Conservation (phyloP, 805 yeast genomes). For the Candida corydali region DNA sequence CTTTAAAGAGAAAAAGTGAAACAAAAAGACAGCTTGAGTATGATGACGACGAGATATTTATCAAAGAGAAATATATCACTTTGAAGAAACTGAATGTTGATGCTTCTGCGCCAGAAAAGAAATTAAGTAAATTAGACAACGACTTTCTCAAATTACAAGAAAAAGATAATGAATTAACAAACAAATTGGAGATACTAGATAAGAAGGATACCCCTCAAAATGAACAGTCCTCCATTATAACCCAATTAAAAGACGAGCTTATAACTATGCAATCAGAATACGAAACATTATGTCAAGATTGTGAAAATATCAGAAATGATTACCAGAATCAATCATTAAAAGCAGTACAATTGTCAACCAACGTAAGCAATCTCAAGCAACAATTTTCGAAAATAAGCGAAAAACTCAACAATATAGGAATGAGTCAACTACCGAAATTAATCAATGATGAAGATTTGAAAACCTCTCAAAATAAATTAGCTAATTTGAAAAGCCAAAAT, state of each 20-base stretch:
- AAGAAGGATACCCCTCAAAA: slow-evolving; percentile 6
- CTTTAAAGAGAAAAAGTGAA: slow-evolving; percentile 21
- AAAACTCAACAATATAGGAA: slow-evolving; percentile 32
- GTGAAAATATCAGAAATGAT: slow-evolving; percentile 22
- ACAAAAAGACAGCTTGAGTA: slow-evolving; percentile 26
- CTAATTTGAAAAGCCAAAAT: slow-evolving; percentile 23
- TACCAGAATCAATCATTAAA: slow-evolving; percentile 32
- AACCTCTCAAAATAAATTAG: slow-evolving; percentile 23
- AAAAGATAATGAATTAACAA: slow-evolving; percentile 13
- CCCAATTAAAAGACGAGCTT: slow-evolving; percentile 24
- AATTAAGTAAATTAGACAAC: slow-evolving; percentile 25
- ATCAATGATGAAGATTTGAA: slow-evolving; percentile 30
- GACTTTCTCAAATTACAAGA: slow-evolving; percentile 21
- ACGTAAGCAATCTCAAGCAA: slow-evolving; percentile 17
- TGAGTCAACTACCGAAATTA: slow-evolving; percentile 29
- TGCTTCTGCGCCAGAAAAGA: slow-evolving; percentile 28
- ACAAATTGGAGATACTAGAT: slow-evolving; percentile 12
- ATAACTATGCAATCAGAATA: slow-evolving; percentile 20
- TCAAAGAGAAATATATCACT: slow-evolving; percentile 28
- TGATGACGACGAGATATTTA: slow-evolving; percentile 30
- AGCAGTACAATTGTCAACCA: slow-evolving; percentile 26
- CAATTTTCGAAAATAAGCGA: slow-evolving; percentile 14
- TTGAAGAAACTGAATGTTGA: slow-evolving; percentile 33
- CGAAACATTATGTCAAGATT: slow-evolving; percentile 22
- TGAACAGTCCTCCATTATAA: slow-evolving; percentile 19